Evolutionary conservation across 2,329 filamentous ascomycete species (phyloP), one percentile per base, ranked within the genome.

Genomic region (Arthroderma sp.): DNA sequence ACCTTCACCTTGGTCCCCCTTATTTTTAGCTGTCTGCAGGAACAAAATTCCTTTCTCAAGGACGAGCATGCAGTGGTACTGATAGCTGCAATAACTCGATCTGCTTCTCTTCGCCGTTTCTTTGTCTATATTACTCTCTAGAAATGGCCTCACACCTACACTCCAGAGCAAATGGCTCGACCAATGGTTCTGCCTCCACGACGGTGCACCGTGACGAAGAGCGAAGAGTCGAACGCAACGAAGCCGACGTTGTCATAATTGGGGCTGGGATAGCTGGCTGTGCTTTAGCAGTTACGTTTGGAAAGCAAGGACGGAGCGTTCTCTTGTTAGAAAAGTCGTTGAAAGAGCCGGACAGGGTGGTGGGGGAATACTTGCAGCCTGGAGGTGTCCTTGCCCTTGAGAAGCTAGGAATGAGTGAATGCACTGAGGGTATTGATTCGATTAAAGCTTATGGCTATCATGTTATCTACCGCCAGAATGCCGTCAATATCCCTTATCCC

Each of bases 341-440:
- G 66, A 86, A 86, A 65, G 83, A 96, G 69, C 91, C 91, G 15
- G 83, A 96, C 67, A 80, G 91, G 51, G 98, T 98, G 53, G 87
- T 98, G 40, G 91, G 91, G 55, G 91, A 98, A 68, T 69, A 98
- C 52, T 70, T 98, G 55, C 91, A 98, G 65, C 91, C 91, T 0
- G 91, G 91, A 42, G 91, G 91, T 41, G 80, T 94, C 31, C 71
- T 77, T 43, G 84, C 91, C 5, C 71, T 98, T 56, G 75, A 80
- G 57, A 78, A 84, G 59, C 70, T 98, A 41, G 91, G 91, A 2
- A 67, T 98, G 51, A 73, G 71, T 44, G 77, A 88, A 55, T 94
- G 86, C 60, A 67, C 96, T 47, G 86, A 96, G 47, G 84, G 69
- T 46, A 96, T 98, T 55, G 91, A 98, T 60, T 80, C 87, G 4